Evolutionary conservation across 2,329 filamentous ascomycete species (phyloP).

Genomic region (Rhexocercosporidium sp.): DNA sequence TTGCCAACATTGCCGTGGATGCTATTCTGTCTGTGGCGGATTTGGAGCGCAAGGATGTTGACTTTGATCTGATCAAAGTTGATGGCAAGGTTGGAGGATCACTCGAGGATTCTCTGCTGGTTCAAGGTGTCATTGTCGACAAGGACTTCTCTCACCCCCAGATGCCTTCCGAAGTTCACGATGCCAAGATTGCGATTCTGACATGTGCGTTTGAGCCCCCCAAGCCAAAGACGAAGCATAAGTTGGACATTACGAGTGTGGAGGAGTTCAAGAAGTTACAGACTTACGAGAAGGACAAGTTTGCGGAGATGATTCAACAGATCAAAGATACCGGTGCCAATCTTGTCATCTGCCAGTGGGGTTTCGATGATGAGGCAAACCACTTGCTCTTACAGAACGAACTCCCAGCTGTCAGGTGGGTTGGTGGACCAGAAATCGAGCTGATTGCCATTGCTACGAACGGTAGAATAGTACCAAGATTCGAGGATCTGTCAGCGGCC

Average conservation of each 20-base stretch:
- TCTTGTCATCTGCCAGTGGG: constrained; percentile 98
- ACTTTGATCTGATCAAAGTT: constrained; percentile 99
- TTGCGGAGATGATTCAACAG: constrained; percentile 97
- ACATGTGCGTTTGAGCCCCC: constrained; percentile 98
- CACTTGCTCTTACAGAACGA: constrained; percentile 95
- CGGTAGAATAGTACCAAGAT: constrained; percentile 94
- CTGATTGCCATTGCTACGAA: constrained; percentile 98
- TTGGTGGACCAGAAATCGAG: constrained; percentile 97
- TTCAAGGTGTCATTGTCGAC: constrained; percentile 98
- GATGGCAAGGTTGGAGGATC: constrained; percentile 96
- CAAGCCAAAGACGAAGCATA: constrained; percentile 99
- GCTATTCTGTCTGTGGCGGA: constrained; percentile 96
- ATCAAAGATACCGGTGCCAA: constrained; percentile 98
- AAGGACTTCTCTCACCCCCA: constrained; percentile 99
- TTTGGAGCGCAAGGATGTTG: constrained; percentile 93
- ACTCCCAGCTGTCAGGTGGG: constrained; percentile 95
- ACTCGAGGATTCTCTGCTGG: constrained; percentile 90
- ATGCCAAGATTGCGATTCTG: constrained; percentile 96
- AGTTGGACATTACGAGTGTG: constrained; percentile 94
- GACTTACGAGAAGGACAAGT: constrained; percentile 94
- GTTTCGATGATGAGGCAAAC: constrained; percentile 98
- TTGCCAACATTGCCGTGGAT: constrained; percentile 95
- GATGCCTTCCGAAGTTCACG: constrained; percentile 93
- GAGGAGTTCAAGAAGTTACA: constrained; percentile 99
- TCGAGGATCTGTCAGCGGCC: constrained; percentile 88